Evolutionary conservation across 2,329 filamentous ascomycete genomes (phyloP).

Genomic region (Penicillium sp.): DNA sequence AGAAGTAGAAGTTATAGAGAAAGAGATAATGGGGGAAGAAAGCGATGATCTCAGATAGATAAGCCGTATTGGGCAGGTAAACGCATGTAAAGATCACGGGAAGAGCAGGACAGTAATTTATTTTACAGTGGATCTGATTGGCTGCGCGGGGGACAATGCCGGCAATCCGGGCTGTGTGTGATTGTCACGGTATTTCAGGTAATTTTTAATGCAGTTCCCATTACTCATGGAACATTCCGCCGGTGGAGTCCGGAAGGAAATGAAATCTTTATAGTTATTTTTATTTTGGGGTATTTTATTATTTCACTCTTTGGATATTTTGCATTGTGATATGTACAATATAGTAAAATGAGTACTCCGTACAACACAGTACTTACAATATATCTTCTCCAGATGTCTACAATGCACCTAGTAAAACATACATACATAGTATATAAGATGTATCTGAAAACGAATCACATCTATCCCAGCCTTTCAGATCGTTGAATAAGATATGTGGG

Average conservation of each 20-base stretch:
- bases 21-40: constrained; percentile 6
- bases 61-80: constrained; percentile 22
- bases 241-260: constrained; percentile 16
- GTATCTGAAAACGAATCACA: background rate
- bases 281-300: background rate
- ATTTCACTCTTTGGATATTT: background rate
- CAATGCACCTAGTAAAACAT: background rate
- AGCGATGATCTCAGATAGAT: constrained; percentile 18
- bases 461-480: background rate
- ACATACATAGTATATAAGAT: background rate
- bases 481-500: constrained; percentile 7
- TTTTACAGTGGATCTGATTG: constrained; percentile 7
- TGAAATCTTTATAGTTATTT: background rate
- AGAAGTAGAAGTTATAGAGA: constrained; percentile 2
- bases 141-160: constrained; percentile 9
- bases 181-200: background rate
- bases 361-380: background rate
- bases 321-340: background rate
- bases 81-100: background rate
- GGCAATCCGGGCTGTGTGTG: constrained; percentile 6
- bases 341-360: too few relatives aligned
- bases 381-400: background rate
- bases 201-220: background rate
- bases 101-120: constrained; percentile 3
- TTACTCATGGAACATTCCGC: constrained; percentile 21